These are phyloP conservation scores for Tanacetum coccineum DNA, from an alignment of 129 eudicot genomes.

Conservation along the genomic window DNA sequence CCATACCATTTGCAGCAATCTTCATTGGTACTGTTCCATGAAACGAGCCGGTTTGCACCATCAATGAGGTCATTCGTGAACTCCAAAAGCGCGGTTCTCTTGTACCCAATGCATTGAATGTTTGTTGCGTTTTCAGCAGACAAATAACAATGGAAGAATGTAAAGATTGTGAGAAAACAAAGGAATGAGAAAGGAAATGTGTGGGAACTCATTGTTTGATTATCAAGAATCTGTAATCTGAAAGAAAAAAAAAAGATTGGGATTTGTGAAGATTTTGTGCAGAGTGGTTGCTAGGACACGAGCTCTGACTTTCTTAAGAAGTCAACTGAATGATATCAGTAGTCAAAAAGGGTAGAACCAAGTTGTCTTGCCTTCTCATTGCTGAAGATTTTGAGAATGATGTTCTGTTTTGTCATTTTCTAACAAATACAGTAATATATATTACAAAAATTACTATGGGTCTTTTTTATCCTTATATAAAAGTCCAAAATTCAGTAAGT, in stretches of 20 bases:
- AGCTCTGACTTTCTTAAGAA: constrained; percentile 14
- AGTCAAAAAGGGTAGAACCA: constrained; percentile 19
- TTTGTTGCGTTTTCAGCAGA: neutral
- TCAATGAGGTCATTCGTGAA: constrained; percentile 25
- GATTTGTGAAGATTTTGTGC: neutral
- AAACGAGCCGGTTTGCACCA: constrained; percentile 26
- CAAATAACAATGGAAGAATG: constrained; percentile 16
- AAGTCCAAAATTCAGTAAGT: too few relatives aligned
- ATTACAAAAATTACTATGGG: too few relatives aligned
- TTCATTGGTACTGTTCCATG: constrained; percentile 29
- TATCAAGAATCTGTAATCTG: constrained; percentile 5
- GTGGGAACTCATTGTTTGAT: constrained; percentile 22
- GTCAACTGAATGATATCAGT: constrained; percentile 8
- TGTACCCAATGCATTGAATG: constrained; percentile 19
- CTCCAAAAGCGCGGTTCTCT: constrained; percentile 27
- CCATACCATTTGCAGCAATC: constrained; percentile 46
- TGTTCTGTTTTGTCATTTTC: too few relatives aligned
- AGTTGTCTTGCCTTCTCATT: neutral
- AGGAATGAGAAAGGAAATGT: constrained; percentile 20
- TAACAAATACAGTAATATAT: too few relatives aligned
- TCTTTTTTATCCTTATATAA: too few relatives aligned
- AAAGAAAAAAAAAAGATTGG: neutral
- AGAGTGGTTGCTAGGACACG: constrained; percentile 15
- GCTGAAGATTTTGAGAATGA: too few relatives aligned
- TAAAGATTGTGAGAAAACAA: constrained; percentile 23